Evolutionary conservation across 1,284 basidiomycete species (phyloP).

Genomic region (Pseudozyma sp.): DNA sequence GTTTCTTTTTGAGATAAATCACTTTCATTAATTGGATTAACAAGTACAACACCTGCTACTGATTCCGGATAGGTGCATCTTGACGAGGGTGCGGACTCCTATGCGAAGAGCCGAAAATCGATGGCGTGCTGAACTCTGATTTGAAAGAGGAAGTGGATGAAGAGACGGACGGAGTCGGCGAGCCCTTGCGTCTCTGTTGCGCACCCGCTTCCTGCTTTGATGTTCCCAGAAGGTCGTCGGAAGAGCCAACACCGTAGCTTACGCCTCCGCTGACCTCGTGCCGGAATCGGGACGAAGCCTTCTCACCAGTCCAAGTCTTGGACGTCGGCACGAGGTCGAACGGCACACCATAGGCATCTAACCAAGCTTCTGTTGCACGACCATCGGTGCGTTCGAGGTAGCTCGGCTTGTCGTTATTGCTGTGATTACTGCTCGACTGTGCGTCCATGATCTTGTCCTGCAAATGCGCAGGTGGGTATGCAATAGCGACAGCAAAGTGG

Average conservation of each 20-base stretch:
- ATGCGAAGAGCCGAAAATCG: slow-evolving; percentile 20
- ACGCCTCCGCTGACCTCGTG: slow-evolving; percentile 3
- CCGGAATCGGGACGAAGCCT: slow-evolving; percentile 22
- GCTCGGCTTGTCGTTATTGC: slow-evolving; percentile 15
- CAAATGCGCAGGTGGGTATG: slow-evolving; percentile 39
- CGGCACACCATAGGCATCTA: slow-evolving; percentile 28
- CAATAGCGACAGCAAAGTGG: slow-evolving; percentile 32
- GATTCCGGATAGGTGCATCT: slow-evolving; percentile 17
- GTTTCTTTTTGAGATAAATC: no score
- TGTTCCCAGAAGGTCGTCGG: slow-evolving; percentile 10
- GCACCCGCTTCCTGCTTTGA: neutral
- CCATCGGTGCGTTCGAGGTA: slow-evolving; percentile 41
- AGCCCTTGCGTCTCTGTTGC: slow-evolving; percentile 12
- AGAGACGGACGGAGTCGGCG: slow-evolving; percentile 27
- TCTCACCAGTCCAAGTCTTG: slow-evolving; percentile 51
- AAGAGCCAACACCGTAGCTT: slow-evolving; percentile 7
- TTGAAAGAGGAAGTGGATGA: slow-evolving; percentile 31
- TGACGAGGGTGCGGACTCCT: slow-evolving; percentile 20
- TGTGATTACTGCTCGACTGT: slow-evolving; percentile 9
- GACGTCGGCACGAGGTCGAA: slow-evolving; percentile 33
- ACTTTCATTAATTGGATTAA: no score
- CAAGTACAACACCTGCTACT: slow-evolving; percentile 2
- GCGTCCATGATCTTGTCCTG: slow-evolving; percentile 34
- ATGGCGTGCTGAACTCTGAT: slow-evolving; percentile 26
- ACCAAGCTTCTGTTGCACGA: slow-evolving; percentile 41